Evolutionary conservation across 805 yeast species (phyloP), one percentile per base, ranked within the genome.

Genomic region (Candida namnaoensis): DNA sequence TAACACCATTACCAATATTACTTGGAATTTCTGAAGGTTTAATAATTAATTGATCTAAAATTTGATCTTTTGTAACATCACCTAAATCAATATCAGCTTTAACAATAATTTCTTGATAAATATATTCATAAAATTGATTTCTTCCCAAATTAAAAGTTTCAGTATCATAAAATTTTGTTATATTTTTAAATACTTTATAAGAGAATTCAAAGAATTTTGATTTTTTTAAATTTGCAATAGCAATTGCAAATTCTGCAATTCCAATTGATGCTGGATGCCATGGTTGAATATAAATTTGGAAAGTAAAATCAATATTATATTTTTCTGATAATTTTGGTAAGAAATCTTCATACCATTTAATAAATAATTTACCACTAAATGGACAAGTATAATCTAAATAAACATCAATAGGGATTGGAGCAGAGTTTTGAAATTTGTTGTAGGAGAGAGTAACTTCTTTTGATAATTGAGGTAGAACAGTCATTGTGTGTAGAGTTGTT

Each of bases 201-300:
- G 82, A 72, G 38, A 78, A 75, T 34, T 73, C 64, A 72, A 87
- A 74, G 57, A 82, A 77, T 47, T 64, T 59, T 1, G 55, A 59
- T 1, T 85, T 82, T 13, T 64, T 67, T n/a, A 65, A 46, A 38
- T 72, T 65, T n/a, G 83, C 84, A 28, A 81, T 79, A 0, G 81
- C 88, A 25, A 88, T 58, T 0, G 83, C 71, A 35, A 83, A 82
- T 54, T 88, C 95, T 56, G 82, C 82, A 34, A 78, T 65, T 33
- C 76, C 61, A 5, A 76, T 72, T 1, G 91, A 80, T 42, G 78
- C 76, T 36, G 90, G 81, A 58, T 88, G 96, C 95, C 95, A 88
- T 49, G 95, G 93, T 65, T 88, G 96, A n/a, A 83, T 69, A 35
- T 81, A 88, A 53, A 85, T 82, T 46, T 79, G 72, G 58, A 82